A percentile compares a stretch with the other conserved stretches of the same genome.
These are phyloP conservation scores for Pyricularia pennisetigena DNA, from an alignment of 2,329 filamentous ascomycete species.

Conservation along the genomic window DNA sequence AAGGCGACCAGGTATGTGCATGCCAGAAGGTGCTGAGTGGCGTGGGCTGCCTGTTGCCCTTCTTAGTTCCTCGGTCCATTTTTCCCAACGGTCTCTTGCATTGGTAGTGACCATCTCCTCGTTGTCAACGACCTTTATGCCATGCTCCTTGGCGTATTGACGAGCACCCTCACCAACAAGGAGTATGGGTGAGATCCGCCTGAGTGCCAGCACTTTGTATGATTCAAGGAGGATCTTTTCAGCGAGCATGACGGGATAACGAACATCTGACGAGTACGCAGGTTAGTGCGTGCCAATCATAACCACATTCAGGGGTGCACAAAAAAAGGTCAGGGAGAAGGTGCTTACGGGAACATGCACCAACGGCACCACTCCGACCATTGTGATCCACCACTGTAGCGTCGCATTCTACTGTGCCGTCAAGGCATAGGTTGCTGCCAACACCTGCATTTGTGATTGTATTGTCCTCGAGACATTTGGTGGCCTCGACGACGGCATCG, in stretches of 20 bases:
- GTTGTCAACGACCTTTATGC: slow-evolving; percentile 63
- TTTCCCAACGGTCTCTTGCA: slow-evolving; percentile 66
- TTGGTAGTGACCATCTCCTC: slow-evolving; percentile 72
- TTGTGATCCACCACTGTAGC: slow-evolving; percentile 86
- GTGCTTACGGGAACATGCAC: slow-evolving; percentile 68
- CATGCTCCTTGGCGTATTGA: slow-evolving; percentile 74
- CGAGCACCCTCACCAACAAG: slow-evolving; percentile 78
- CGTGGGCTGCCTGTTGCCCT: slow-evolving; percentile 12
- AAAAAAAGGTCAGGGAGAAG: neutral
- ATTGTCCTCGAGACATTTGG: slow-evolving; percentile 80
- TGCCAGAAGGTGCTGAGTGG: slow-evolving; percentile 11
- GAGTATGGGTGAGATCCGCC: slow-evolving; percentile 85
- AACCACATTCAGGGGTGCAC: neutral
- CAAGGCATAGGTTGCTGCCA: slow-evolving; percentile 86
- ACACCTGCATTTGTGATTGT: slow-evolving; percentile 96
- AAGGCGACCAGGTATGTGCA: slow-evolving; percentile 10
- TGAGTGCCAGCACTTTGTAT: slow-evolving; percentile 66
- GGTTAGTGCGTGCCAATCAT: neutral
- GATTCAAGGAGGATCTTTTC: slow-evolving; percentile 73
- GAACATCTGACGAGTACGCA: slow-evolving; percentile 54
- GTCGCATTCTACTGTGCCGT: slow-evolving; percentile 89
- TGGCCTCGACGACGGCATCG: slow-evolving; percentile 82
- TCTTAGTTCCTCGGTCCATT: slow-evolving; percentile 69
- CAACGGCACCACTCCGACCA: slow-evolving; percentile 86
- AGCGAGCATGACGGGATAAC: slow-evolving; percentile 84